These are phyloP conservation scores for Mycosphaerella sp. DNA, from an alignment of 2,329 filamentous ascomycete genomes.

Conservation along the genomic window DNA sequence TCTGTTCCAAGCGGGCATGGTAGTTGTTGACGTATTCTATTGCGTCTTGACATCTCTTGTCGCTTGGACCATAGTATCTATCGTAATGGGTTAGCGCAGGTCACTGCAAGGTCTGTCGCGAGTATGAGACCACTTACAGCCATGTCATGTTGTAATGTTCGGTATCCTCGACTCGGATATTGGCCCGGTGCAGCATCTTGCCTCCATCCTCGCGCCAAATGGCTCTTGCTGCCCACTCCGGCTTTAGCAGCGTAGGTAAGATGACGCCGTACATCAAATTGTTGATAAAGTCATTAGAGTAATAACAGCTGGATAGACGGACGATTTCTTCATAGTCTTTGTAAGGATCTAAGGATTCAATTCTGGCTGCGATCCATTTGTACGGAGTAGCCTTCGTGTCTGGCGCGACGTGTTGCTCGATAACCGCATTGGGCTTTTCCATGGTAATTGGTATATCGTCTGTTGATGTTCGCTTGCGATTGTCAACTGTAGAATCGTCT, in stretches of 20 bases:
- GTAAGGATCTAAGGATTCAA: constrained; percentile 4
- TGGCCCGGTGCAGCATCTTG: constrained; percentile 2
- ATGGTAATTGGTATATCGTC: neutral
- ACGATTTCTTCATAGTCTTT: constrained; percentile 7
- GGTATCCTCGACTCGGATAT: constrained; percentile 1
- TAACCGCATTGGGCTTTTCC: too few species aligned
- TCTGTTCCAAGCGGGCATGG: constrained; percentile 4
- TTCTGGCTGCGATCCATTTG: constrained; percentile 2
- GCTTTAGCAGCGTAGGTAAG: neutral
- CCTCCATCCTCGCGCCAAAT: constrained; percentile 7
- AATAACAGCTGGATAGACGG: neutral
- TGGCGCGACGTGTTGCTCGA: neutral
- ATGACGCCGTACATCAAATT: constrained; percentile 4
- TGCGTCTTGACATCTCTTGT: neutral
- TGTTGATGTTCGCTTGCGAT: neutral
- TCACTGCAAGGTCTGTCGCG: neutral
- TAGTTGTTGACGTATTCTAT: constrained; percentile 5
- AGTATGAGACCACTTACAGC: neutral
- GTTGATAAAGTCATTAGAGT: constrained; percentile 1
- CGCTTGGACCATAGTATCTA: neutral
- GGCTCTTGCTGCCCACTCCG: constrained; percentile 3
- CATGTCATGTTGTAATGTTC: neutral
- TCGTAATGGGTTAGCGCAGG: neutral
- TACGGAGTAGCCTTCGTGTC: neutral
- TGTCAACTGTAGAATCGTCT: too few species aligned